Evolutionary conservation across 2,329 filamentous ascomycete species (phyloP).

Genomic region (Colletotrichum zoysiae): DNA sequence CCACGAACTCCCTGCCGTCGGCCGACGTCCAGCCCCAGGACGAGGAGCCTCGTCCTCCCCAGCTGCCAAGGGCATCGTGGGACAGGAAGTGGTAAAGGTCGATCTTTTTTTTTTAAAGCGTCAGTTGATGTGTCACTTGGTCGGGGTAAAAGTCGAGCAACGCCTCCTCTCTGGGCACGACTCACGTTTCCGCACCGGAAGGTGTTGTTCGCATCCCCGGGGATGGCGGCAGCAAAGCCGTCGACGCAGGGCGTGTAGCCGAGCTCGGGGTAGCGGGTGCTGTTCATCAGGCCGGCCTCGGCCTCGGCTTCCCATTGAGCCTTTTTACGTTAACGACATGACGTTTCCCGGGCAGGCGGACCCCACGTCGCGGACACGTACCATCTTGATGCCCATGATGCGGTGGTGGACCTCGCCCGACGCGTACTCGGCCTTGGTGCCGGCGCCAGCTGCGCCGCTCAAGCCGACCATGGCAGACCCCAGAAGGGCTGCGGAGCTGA

Average conservation of each 20-base stretch:
- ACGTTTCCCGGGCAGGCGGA: neutral
- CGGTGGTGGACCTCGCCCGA: slow-evolving; percentile 44
- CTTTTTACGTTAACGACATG: slow-evolving; percentile 36
- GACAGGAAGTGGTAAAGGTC: slow-evolving; percentile 55
- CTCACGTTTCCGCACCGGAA: slow-evolving; percentile 61
- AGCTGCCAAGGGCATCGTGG: slow-evolving; percentile 52
- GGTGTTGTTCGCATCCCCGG: slow-evolving; percentile 60
- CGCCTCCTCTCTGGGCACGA: neutral
- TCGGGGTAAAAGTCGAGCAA: no score
- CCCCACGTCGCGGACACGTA: slow-evolving; percentile 4
- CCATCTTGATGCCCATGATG: slow-evolving; percentile 47
- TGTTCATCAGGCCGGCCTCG: slow-evolving; percentile 51
- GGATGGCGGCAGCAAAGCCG: slow-evolving; percentile 58
- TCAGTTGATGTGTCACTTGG: no score
- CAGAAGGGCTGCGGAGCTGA: slow-evolving; percentile 40
- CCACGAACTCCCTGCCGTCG: slow-evolving; percentile 66
- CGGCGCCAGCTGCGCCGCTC: slow-evolving; percentile 44
- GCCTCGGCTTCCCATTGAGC: slow-evolving; percentile 51
- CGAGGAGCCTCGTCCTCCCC: slow-evolving; percentile 50
- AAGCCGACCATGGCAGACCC: slow-evolving; percentile 44
- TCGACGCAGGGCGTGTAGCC: slow-evolving; percentile 56
- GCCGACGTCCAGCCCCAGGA: slow-evolving; percentile 68
- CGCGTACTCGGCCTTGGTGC: slow-evolving; percentile 44
- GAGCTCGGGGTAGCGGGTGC: slow-evolving; percentile 53
- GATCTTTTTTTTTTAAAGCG: slow-evolving; percentile 35